Base-by-base conservation (phyloP, 495 filamentous ascomycete genomes). In the Penicillium macrosclerotiorum region DNA sequence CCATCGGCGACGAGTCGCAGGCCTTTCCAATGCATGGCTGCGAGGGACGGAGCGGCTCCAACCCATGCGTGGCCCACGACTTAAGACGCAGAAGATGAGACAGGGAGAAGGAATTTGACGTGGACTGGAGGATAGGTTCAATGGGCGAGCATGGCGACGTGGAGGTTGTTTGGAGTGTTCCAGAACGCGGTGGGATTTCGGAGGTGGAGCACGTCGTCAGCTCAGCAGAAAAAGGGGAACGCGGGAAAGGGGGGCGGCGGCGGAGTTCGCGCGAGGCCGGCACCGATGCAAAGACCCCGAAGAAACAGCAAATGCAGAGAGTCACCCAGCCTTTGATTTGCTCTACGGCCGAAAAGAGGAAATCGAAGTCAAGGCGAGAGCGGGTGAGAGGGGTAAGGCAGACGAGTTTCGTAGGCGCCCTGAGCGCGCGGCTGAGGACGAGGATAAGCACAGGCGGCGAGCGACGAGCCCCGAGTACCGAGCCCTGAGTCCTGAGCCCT, bases 21-120 rank as follows among this genome's bases (percentile, higher is more conserved):
- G 30, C 64, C 68, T 67, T 72, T 73, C 67, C 72, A 73, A 67
- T 71, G 67, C 72, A 75, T 75, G 56, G 55, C 62, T 60, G 52
- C 52, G 60, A 51, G 38, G 41, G 37, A 47, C 47, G 26, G 32
- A 38, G 42, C 19, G 37, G 49, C 22, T 41, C 45, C 40, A 32
- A 55, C 52, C 59, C 59, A 62, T 62, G 41, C 49, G 52, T 37
- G 47, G 42, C 45, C 31, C n/a, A n/a, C n/a, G n/a, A n/a, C n/a
- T n/a, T n/a, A n/a, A n/a, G 39, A 32, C 18, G 23, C 39, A 19
- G 25, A 22, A 19, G 9, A 18, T 6, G 20, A n/a, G 12, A 27
- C 5, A 45, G 20, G 31, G 17, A 24, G 14, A 27, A 32, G 16
- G 35, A 43, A 38, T 34, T 17, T 38, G 33, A 35, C 4, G 13